Base-by-base conservation (phyloP, 306 rosid genomes). In the Prunus armeniaca region DNA sequence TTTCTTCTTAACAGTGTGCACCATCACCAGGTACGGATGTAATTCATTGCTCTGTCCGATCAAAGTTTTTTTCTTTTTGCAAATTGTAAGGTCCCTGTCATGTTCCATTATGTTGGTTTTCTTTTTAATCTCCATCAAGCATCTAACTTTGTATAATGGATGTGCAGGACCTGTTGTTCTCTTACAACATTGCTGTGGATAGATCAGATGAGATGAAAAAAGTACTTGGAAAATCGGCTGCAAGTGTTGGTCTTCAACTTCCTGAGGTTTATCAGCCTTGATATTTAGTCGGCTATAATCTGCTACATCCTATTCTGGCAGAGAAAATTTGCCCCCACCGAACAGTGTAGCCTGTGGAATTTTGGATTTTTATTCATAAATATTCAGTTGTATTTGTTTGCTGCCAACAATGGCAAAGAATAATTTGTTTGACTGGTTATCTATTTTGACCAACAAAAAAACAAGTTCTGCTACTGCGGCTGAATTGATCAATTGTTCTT, bases 111-210 rank as follows among this genome's bases (percentile, higher is more conserved):
- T 17, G 4, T 17, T n/a, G 18, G 41, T 30, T 75, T 38, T 38
- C 43, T 7, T 32, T 32, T 5, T 32, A 32, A 32, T 32, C 38
- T 32, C 38, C 38, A 32, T 32, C 7, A 32, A 32, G 38, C 38
- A 32, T 32, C 7, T 75, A 22, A 79, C 57, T 74, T 41, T 69
- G 64, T 38, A 49, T 76, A 71, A 57, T 76, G 79, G 54, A 50
- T 64, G 56, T 90, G 88, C 88, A 95, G 99, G 93, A 90, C 3
- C 76, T 95, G 55, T 81, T 95, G 76, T 88, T 92, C 81, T 92
- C 99, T 14, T 95, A 95, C 87, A 95, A 89, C 80, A 95, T 92
- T 73, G 97, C 97, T 20, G 83, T 95, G 71, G 99, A 95, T 84
- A 85, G 99, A 64, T 79, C 93, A 49, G 86, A 87, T 30, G 99